Evolutionary conservation across 257 asterid species (phyloP), one percentile per base, ranked within the genome.

Genomic region (Solanum rostratum): DNA sequence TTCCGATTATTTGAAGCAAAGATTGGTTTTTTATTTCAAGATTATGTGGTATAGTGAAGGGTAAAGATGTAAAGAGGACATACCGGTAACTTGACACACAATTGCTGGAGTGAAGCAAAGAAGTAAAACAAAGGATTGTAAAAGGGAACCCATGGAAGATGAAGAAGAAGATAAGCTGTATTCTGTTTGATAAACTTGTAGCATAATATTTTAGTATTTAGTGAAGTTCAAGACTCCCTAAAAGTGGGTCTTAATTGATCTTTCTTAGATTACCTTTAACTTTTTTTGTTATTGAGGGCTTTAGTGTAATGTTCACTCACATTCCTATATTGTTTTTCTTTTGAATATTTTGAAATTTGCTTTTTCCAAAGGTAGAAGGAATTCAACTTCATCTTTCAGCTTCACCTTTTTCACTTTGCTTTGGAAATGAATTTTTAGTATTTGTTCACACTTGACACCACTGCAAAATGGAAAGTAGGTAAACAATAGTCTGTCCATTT

Each of bases 31-130:
- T 73, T 13, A 22, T 13, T 45, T 29, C 41, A 4, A 74, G 59
- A 74, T 74, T 46, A 45, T 73, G 52, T 69, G 59, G 41, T 73
- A 73, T 45, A 45, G 41, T 45, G 33, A 73, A 74, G 65, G 16
- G 52, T 7, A 85, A 82, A 86, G 43, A 63, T 78, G 43, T 39
- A 20, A 79, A 60, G 79, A 86, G 55, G 73, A 83, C 90, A 90
- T 86, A 95, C 99, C 97, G 88, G 99, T 70, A 86, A 92, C 91
- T 91, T 96, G 99, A 79, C 90, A 90, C 10, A 87, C 43, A 81
- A 91, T 53, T 81, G 95, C 55, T 84, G 97, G 90, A 92, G 82
- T 59, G 84, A 91, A 86, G 86, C 88, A 87, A 62, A 89, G 88
- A 81, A 89, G 85, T 55, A 91, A 14, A 73, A 90, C n/a, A 78